Conservation (phyloP, 2,329 filamentous ascomycete species). For the Aspergillus sp. region DNA sequence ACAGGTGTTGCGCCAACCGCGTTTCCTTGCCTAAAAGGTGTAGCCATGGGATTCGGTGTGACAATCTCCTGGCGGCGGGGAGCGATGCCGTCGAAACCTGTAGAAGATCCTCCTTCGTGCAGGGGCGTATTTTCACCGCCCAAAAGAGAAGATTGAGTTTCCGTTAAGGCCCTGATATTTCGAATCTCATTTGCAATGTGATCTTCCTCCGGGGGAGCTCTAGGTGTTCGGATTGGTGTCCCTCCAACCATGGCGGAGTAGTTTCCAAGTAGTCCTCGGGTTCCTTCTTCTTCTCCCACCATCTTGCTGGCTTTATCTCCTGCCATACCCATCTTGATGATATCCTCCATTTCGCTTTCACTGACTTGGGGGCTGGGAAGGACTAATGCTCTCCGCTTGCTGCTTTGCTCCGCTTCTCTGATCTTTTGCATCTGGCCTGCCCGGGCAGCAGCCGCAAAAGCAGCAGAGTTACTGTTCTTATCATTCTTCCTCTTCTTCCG, state of each 20-base stretch:
- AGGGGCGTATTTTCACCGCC: constrained; percentile 93
- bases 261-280: constrained; percentile 80
- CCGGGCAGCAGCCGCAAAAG: constrained; percentile 83
- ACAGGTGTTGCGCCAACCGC: constrained; percentile 68
- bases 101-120: constrained; percentile 76
- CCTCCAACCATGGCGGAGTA: constrained; percentile 78
- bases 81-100: constrained; percentile 81
- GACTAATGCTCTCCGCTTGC: constrained; percentile 80
- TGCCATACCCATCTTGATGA: constrained; percentile 97
- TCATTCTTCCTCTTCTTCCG: constrained; percentile 86
- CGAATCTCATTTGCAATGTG: constrained; percentile 94
- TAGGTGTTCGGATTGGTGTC: constrained; percentile 88
- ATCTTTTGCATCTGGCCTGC: constrained; percentile 94
- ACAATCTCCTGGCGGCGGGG: constrained; percentile 77
- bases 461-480: constrained; percentile 74
- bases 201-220: constrained; percentile 88
- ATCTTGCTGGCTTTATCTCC: constrained; percentile 79
- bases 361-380: constrained; percentile 88
- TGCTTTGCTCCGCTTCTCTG: constrained; percentile 93
- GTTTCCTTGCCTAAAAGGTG: constrained; percentile 70
- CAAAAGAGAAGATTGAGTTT: constrained; percentile 88
- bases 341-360: constrained; percentile 91
- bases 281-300: constrained; percentile 78
- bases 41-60: constrained; percentile 96
- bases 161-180: constrained; percentile 87